Base-by-base conservation (phyloP, 257 asterid genomes). In the Solanum paucissectum region DNA sequence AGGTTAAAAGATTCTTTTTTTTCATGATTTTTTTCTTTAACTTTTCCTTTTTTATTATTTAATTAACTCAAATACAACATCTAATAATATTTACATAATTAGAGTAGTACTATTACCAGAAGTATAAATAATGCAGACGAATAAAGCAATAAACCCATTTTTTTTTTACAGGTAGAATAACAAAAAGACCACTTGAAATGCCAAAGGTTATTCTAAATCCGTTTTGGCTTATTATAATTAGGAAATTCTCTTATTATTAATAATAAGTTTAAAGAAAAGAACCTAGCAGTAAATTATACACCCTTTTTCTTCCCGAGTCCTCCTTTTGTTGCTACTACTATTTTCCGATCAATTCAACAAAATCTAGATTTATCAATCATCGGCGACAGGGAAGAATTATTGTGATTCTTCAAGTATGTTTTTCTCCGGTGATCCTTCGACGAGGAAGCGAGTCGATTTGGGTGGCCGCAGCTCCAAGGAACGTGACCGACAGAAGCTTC, bases 381-480 rank as follows among this genome's bases (percentile, higher is more conserved):
- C 84, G 62, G 37, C 84, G 23, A 77, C n/a, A n/a, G 62, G 66
- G 25, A 64, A 46, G 42, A 18, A 44, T 16, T 5, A 42, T 79
- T 79, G 84, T 77, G 62, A 77, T 64, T 12, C 40, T 77, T 77
- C 21, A 42, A 25, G 62, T 62, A 96, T 96, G 99, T 96, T 94
- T 90, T 96, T 96, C 94, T 83, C 95, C 23, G 98, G 99, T 74
- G 98, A 96, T 94, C 94, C 98, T 69, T 91, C 98, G 69, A 92
- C 93, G 76, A 88, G 97, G 71, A 96, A 94, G 87, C 98, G 99
- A 86, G 99, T 96, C 87, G 98, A 96, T 95, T 96, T 96, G 84
- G 98, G 99, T 55, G 99, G 99, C 52, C 98, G 99, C 89, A 96
- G 99, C 90, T 94, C 99, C 88, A 96, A 94, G 89, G 98, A 96